These are phyloP conservation scores for Sporothrix dimorphospora DNA, from an alignment of 2,329 filamentous ascomycete species.

Conservation along the genomic window DNA sequence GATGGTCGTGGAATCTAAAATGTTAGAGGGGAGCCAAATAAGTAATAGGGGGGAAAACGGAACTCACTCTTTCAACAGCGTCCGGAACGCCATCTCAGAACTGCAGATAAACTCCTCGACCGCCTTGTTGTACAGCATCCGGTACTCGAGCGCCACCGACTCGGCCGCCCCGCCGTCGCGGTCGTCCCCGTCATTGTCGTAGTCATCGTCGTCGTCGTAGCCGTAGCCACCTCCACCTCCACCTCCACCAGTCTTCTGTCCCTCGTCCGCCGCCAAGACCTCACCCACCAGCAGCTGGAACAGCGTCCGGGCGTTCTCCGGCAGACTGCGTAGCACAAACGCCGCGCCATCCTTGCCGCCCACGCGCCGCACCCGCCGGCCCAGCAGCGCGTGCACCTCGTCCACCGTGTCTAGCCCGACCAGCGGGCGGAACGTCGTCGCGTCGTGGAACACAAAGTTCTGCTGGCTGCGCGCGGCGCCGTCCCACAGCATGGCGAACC, in stretches of 20 bases:
- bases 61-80: slow-evolving; percentile 83
- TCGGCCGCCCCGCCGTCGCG: slow-evolving; percentile 52
- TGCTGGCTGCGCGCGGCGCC: slow-evolving; percentile 69
- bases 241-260: slow-evolving; percentile 51
- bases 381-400: slow-evolving; percentile 84
- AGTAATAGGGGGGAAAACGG: slow-evolving; percentile 1
- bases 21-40: too few species aligned
- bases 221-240: slow-evolving; percentile 62
- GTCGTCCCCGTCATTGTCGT: slow-evolving; percentile 53
- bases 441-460: slow-evolving; percentile 91
- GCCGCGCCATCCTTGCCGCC: slow-evolving; percentile 90
- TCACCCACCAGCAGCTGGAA: slow-evolving; percentile 86
- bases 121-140: slow-evolving; percentile 90
- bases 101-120: slow-evolving; percentile 97
- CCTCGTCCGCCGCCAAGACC: slow-evolving; percentile 71
- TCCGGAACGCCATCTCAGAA: slow-evolving; percentile 93
- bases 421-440: slow-evolving; percentile 83
- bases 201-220: slow-evolving; percentile 82
- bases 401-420: slow-evolving; percentile 74
- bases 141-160: slow-evolving; percentile 80
- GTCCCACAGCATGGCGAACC: slow-evolving; percentile 89
- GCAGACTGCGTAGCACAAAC: slow-evolving; percentile 86
- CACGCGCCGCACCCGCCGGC: slow-evolving; percentile 75
- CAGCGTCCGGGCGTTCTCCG: slow-evolving; percentile 86
- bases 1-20: slow-evolving; percentile 85